Percentiles rank a stretch among this genome's conserved stretches.
Evolutionary conservation across 768 basidiomycete genomes (phyloP).

Genomic region (Ramaria rubella): DNA sequence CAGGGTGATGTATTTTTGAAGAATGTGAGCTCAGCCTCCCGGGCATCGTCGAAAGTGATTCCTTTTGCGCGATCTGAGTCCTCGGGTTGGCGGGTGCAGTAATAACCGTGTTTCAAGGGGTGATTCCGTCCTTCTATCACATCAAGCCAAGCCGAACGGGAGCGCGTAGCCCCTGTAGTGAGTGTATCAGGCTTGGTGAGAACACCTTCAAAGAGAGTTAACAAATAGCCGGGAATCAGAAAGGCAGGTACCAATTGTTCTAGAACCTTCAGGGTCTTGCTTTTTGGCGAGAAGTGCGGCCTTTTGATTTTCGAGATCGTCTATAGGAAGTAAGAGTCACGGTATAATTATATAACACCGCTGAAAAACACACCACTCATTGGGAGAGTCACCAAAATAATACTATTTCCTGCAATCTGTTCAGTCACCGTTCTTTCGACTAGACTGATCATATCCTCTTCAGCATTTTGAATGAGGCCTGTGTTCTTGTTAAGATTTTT

Average conservation of each 20-base stretch:
- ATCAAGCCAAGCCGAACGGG: slow-evolving; percentile 41
- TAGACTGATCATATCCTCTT: slow-evolving; percentile 34
- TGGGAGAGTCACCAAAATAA: slow-evolving; percentile 61
- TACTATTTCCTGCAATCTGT: slow-evolving; percentile 43
- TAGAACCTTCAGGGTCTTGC: slow-evolving; percentile 44
- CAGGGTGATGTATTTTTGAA: slow-evolving; percentile 48
- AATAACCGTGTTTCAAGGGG: slow-evolving; percentile 50
- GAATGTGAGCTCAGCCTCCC: slow-evolving; percentile 35
- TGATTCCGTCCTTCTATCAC: slow-evolving; percentile 45
- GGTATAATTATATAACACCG: too few species aligned
- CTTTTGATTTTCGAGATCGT: slow-evolving; percentile 60
- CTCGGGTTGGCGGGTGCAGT: slow-evolving; percentile 58
- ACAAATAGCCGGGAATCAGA: background rate
- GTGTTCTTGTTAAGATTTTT: slow-evolving; percentile 17
- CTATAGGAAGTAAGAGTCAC: slow-evolving; percentile 27
- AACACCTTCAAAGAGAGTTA: slow-evolving; percentile 37
- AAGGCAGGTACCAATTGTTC: slow-evolving; percentile 50
- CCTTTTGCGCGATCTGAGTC: slow-evolving; percentile 43
- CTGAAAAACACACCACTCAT: slow-evolving; percentile 52
- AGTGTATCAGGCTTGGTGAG: slow-evolving; percentile 66
- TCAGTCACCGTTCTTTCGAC: slow-evolving; percentile 42
- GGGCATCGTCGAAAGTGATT: slow-evolving; percentile 30
- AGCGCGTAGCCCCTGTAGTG: slow-evolving; percentile 33
- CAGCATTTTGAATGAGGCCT: slow-evolving; percentile 56
- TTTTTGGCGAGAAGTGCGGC: slow-evolving; percentile 47